Evolutionary conservation across 441 rosid species (phyloP).

Genomic region (Macaranga tanarius): DNA sequence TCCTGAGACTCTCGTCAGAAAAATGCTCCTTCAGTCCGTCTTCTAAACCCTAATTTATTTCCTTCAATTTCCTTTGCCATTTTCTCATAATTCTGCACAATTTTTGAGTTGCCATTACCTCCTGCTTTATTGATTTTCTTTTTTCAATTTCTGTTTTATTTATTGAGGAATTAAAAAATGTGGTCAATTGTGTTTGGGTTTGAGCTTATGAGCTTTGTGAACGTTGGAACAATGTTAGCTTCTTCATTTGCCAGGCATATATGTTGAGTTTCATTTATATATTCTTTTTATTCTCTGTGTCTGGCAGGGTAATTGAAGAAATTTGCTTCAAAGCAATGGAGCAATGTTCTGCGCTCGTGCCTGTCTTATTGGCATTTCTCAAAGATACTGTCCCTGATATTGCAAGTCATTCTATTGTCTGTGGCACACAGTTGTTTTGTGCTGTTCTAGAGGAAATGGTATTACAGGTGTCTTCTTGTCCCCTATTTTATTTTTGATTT

Average conservation of each 20-base stretch:
- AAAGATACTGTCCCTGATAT: slow-evolving; percentile 64
- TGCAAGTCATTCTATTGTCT: slow-evolving; percentile 66
- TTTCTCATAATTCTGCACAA: background rate
- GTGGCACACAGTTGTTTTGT: slow-evolving; percentile 67
- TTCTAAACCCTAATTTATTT: slow-evolving; percentile 34
- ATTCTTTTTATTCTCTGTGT: slow-evolving; percentile 25
- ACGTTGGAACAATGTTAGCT: too few species aligned
- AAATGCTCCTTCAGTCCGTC: slow-evolving; percentile 79
- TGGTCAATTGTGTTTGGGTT: background rate
- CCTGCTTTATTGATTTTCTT: background rate
- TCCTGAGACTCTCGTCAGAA: slow-evolving; percentile 74
- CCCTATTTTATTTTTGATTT: background rate
- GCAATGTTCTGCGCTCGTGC: slow-evolving; percentile 51
- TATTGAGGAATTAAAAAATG: too few species aligned
- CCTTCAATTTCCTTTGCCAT: slow-evolving; percentile 7
- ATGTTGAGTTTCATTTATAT: background rate
- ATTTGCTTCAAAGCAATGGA: slow-evolving; percentile 70
- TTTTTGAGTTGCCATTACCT: background rate
- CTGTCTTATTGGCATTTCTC: slow-evolving; percentile 59
- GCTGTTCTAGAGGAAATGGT: slow-evolving; percentile 73
- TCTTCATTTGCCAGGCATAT: background rate
- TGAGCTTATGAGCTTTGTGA: background rate
- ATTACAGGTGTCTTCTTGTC: slow-evolving; percentile 59
- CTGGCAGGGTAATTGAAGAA: slow-evolving; percentile 81
- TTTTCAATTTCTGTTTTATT: background rate